Conservation (phyloP, 805 yeast genomes). For the Zygosaccharomyces gambellarensis region DNA sequence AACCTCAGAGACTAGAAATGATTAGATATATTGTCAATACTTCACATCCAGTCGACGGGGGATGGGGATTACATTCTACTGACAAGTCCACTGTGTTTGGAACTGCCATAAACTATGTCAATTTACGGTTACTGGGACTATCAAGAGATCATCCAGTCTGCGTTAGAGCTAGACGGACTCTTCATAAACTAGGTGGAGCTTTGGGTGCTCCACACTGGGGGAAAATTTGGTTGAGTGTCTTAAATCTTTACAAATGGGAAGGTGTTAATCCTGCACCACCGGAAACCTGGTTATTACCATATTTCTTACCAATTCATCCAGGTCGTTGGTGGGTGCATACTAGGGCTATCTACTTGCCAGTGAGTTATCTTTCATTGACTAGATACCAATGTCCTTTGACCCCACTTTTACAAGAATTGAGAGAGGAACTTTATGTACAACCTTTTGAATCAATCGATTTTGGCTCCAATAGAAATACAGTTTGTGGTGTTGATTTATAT, state of each 20-base stretch:
- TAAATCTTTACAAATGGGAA: constrained; percentile 85
- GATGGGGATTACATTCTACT: constrained; percentile 93
- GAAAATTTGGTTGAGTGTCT: constrained; percentile 77
- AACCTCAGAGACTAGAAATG: constrained; percentile 61
- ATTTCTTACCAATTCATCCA: constrained; percentile 79
- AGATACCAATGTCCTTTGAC: constrained; percentile 53
- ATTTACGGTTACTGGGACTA: constrained; percentile 76
- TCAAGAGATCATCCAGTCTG: constrained; percentile 71
- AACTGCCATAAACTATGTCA: constrained; percentile 79
- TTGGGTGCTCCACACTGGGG: constrained; percentile 96
- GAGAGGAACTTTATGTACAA: constrained; percentile 70
- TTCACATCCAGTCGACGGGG: constrained; percentile 98
- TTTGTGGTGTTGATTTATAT: constrained; percentile 87
- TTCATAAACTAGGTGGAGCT: constrained; percentile 82
- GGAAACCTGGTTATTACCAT: constrained; percentile 86
- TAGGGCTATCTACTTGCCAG: constrained; percentile 80
- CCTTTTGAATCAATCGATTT: constrained; percentile 69
- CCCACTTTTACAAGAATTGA: constrained; percentile 58
- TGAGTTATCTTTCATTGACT: constrained; percentile 71
- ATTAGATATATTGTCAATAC: constrained; percentile 84
- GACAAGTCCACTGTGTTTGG: constrained; percentile 97
- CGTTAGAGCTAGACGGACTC: constrained; percentile 64
- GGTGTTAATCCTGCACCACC: constrained; percentile 99
- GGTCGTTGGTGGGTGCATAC: constrained; percentile 99
- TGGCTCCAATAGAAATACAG: constrained; percentile 65